Percentiles rank a stretch among this genome's conserved stretches.
Conservation (phyloP, 345 rosid species). For the Mercurialis annua region DNA sequence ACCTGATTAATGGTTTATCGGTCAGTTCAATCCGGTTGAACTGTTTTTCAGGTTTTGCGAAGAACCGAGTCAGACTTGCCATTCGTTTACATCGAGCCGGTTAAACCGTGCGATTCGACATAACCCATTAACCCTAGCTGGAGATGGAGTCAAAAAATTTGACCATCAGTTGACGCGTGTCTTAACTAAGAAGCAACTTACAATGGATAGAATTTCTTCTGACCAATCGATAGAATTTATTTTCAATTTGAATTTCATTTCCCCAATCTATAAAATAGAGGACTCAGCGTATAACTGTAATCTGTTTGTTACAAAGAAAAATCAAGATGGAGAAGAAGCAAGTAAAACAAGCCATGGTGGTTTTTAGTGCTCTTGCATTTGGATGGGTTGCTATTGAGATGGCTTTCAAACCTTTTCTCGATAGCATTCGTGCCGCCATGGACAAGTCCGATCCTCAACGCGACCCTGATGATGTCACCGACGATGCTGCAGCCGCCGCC, state of each 20-base stretch:
- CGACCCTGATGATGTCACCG: constrained; percentile 49
- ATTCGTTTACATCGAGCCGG: no score
- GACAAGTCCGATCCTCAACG: constrained; percentile 59
- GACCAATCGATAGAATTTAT: no score
- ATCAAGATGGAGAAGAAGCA: constrained; percentile 17
- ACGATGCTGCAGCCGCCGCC: not conserved
- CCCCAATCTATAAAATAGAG: no score
- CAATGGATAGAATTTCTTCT: not conserved
- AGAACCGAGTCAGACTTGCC: no score
- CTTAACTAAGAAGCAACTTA: not conserved
- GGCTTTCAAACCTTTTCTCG: constrained; percentile 73
- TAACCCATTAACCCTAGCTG: no score
- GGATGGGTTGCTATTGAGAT: constrained; percentile 84
- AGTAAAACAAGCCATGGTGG: constrained; percentile 55
- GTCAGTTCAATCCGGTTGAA: no score
- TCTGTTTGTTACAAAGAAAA: not conserved
- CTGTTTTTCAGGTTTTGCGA: no score
- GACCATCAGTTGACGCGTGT: not conserved
- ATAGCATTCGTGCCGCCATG: constrained; percentile 56
- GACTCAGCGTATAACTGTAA: no score
- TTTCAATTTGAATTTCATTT: no score
- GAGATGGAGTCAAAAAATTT: not conserved
- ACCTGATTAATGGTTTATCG: no score
- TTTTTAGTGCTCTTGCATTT: constrained; percentile 64
- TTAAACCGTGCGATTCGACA: no score